Percentiles rank a stretch among this genome's conserved stretches.
phyloP scores from a whole-genome alignment of 495 filamentous ascomycete species.

The Elaphomyces granulatus region DNA sequence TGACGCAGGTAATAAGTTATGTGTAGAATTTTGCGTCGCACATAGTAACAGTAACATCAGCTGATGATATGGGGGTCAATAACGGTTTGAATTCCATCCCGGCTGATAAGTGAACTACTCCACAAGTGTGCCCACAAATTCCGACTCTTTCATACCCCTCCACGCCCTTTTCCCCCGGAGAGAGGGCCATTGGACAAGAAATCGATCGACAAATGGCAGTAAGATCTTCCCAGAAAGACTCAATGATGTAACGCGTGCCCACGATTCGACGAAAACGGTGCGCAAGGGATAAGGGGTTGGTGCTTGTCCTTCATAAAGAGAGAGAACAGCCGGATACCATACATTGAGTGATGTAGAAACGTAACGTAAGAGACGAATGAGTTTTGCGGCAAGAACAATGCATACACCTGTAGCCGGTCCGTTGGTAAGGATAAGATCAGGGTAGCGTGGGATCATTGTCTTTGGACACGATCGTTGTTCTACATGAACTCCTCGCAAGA shows the following conservation, averaged over 20 bases:
- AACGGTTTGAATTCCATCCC: no score
- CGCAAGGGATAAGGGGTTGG: conserved; percentile 36
- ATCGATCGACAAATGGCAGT: conserved; percentile 47
- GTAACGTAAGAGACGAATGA: conserved; percentile 44
- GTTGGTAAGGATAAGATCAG: conserved; percentile 71
- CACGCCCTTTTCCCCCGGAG: conserved; percentile 34
- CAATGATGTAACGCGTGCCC: conserved; percentile 64
- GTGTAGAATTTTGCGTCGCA: no score
- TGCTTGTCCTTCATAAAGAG: neutral
- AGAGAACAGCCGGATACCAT: conserved; percentile 6
- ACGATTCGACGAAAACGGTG: conserved; percentile 79
- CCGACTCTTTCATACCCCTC: conserved; percentile 27
- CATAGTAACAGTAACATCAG: neutral
- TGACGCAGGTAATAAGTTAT: no score
- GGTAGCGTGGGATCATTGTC: conserved; percentile 25
- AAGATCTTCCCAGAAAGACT: conserved; percentile 72
- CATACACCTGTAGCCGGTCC: conserved; percentile 80
- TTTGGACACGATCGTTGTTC: conserved; percentile 15
- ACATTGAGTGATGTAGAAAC: neutral
- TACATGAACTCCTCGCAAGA: conserved; percentile 29
- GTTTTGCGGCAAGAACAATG: conserved; percentile 50
- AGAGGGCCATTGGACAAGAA: conserved; percentile 61
- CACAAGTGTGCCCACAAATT: conserved; percentile 33
- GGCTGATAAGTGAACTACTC: conserved; percentile 16
- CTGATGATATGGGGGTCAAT: neutral